phyloP scores from a whole-genome alignment of 495 filamentous ascomycete genomes.

The Aspergillus incahuasiensis region DNA sequence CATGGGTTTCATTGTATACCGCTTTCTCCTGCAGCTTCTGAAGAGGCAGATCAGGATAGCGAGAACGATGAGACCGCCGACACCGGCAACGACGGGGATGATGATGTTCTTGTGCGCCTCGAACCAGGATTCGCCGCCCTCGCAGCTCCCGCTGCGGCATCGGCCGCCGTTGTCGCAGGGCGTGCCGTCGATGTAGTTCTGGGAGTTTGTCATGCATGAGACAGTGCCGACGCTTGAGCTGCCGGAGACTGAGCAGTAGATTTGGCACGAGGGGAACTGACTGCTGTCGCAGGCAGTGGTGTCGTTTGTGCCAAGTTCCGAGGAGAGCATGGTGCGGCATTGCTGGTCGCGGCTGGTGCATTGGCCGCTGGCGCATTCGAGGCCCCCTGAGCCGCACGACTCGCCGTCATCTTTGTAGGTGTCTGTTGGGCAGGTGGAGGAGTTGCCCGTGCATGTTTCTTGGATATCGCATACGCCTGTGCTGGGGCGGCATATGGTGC shows the following conservation, averaged over 20 bases:
- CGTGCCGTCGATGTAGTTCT: conserved; percentile 94
- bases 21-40: conserved; percentile 47
- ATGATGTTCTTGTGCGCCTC: conserved; percentile 65
- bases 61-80: conserved; percentile 65
- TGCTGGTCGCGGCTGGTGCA: conserved; percentile 91
- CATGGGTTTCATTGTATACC: conserved; percentile 23
- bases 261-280: conserved; percentile 55
- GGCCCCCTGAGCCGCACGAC: conserved; percentile 54
- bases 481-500: conserved; percentile 72
- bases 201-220: conserved; percentile 68
- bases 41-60: conserved; percentile 56
- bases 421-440: conserved; percentile 71
- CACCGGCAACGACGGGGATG: conserved; percentile 64
- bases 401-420: conserved; percentile 63
- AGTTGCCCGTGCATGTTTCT: conserved; percentile 73
- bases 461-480: conserved; percentile 77
- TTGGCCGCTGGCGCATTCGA: conserved; percentile 88
- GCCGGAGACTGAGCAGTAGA: conserved; percentile 26
- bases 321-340: conserved; percentile 58
- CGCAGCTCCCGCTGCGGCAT: conserved; percentile 70
- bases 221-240: conserved; percentile 61
- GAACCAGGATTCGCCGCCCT: conserved; percentile 66
- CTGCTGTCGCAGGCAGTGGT: conserved; percentile 70
- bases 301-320: conserved; percentile 60
- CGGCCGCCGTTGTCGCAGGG: conserved; percentile 75